Percentiles rank a stretch among this genome's conserved stretches.
Evolutionary conservation across 768 basidiomycete species (phyloP).

Genomic region (Trichaptum fuscoviolaceum): DNA sequence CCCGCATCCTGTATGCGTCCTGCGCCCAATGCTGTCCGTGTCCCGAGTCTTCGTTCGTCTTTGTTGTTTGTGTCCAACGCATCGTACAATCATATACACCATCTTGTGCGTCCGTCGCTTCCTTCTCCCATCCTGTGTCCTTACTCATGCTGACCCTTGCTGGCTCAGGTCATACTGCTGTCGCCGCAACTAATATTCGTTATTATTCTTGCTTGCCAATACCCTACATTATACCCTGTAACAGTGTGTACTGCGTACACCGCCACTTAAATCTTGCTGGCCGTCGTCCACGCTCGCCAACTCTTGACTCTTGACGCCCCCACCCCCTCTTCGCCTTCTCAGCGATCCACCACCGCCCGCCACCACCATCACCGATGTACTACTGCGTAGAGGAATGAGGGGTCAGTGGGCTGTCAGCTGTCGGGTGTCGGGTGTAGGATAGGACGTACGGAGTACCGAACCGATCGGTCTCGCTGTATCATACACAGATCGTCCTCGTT

Average conservation of each 20-base stretch:
- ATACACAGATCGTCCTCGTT: too few relatives aligned
- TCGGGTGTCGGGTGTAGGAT: too few relatives aligned
- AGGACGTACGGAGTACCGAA: too few relatives aligned
- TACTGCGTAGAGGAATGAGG: too few relatives aligned
- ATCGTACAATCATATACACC: constrained; percentile 3
- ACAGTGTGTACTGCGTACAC: not conserved
- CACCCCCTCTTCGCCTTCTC: not conserved
- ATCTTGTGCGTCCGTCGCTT: not conserved
- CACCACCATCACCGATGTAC: too few relatives aligned
- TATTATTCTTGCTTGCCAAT: not conserved
- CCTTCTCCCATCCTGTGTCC: not conserved
- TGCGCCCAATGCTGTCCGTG: too few relatives aligned
- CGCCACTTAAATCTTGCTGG: not conserved
- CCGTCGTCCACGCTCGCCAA: not conserved
- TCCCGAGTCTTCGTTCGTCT: not conserved
- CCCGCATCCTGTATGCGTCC: too few relatives aligned
- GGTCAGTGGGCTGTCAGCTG: too few relatives aligned
- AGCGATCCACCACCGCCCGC: not conserved
- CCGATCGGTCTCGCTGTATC: too few relatives aligned
- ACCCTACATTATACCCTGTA: not conserved
- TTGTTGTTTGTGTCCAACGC: not conserved
- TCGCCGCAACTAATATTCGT: not conserved
- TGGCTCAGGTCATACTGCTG: not conserved
- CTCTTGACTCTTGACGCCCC: not conserved
- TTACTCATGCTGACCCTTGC: not conserved